Percentiles rank a stretch among this genome's conserved stretches.
These are phyloP conservation scores for Yamadazyma triangularis DNA, from an alignment of 1,139 yeast genomes.

Conservation along the genomic window DNA sequence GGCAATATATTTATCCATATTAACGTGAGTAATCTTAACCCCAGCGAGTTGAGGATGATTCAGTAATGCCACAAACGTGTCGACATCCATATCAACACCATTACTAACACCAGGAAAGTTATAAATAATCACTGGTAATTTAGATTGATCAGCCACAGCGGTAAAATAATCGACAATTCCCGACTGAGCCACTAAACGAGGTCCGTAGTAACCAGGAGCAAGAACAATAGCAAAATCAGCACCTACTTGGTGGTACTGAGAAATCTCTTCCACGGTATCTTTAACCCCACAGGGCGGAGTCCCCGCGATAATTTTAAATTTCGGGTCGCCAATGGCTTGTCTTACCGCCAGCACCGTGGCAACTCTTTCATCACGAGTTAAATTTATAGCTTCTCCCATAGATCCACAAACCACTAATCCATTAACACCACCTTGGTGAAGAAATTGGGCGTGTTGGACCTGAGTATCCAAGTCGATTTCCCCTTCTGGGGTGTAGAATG, in stretches of 20 bases:
- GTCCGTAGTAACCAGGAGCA: constrained; percentile 32
- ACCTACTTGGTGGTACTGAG: constrained; percentile 22
- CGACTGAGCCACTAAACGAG: constrained; percentile 24
- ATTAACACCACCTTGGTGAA: constrained; percentile 37
- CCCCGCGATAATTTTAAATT: constrained; percentile 30
- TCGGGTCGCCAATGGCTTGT: constrained; percentile 23
- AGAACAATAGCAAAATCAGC: constrained; percentile 30
- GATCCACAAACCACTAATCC: constrained; percentile 49
- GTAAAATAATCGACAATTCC: constrained; percentile 32
- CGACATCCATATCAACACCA: constrained; percentile 29
- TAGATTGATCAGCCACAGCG: constrained; percentile 23
- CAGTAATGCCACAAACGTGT: constrained; percentile 28
- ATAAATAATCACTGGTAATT: constrained; percentile 31
- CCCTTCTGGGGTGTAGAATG: constrained; percentile 40
- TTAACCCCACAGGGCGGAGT: constrained; percentile 25
- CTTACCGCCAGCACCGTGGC: constrained; percentile 17
- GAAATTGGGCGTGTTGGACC: constrained; percentile 35
- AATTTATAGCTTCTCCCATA: constrained; percentile 38
- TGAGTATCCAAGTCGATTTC: constrained; percentile 42
- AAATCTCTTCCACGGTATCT: constrained; percentile 29
- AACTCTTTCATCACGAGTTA: constrained; percentile 31
- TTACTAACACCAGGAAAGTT: constrained; percentile 40
- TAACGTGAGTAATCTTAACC: constrained; percentile 37
- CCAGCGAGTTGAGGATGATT: constrained; percentile 32
- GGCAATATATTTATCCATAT: constrained; percentile 31